Base-by-base conservation (phyloP, 192 early-diverging fungal genomes). In the Gaertneriomyces sp. region DNA sequence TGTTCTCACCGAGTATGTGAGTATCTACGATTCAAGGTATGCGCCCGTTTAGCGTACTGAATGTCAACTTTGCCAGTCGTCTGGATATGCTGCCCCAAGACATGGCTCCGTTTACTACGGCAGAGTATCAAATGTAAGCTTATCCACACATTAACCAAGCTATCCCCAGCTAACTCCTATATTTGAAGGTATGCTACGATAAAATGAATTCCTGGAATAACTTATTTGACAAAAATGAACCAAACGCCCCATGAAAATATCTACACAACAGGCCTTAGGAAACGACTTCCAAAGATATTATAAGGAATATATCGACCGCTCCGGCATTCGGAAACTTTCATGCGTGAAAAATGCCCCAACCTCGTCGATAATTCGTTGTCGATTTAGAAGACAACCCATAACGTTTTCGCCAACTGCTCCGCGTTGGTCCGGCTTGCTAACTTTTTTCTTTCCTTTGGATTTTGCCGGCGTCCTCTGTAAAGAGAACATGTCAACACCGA, bases 1-100 rank as follows among this genome's bases (percentile, higher is more conserved):
- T 91, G 0, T 89, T 75, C 60, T 72, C 82, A 0, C 76, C 85
- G 39, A 76, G 64, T 63, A 50, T 65, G 85, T 89, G 75, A 78
- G 82, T 81, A 7, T 51, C 19, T 19, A 7, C n/a, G 0, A 6
- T 4, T 51, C n/a, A 17, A 51, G 5, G 49, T n/a, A 5, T 51
- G n/a, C 20, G 49, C n/a, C 20, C 4, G 4, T 16, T 33, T 9
- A 33, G 39, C 10, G 50, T 57, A 16, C 38, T 9, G n/a, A 58
- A 17, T n/a, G 9, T n/a, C 50, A 33, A 33, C 25, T 33, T 33
- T 10, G 39, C 11, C 65, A 74, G 69, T 17, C 70, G 68, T 3
- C 42, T 71, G 14, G 62, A 74, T 50, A 58, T 58, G 40, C 62
- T 72, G 7, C 58, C 74, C 7, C 73, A 83, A 14, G 66, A 78